These are phyloP conservation scores for Fusarium xylarioides DNA, from an alignment of 2,329 filamentous ascomycete genomes.

Conservation along the genomic window DNA sequence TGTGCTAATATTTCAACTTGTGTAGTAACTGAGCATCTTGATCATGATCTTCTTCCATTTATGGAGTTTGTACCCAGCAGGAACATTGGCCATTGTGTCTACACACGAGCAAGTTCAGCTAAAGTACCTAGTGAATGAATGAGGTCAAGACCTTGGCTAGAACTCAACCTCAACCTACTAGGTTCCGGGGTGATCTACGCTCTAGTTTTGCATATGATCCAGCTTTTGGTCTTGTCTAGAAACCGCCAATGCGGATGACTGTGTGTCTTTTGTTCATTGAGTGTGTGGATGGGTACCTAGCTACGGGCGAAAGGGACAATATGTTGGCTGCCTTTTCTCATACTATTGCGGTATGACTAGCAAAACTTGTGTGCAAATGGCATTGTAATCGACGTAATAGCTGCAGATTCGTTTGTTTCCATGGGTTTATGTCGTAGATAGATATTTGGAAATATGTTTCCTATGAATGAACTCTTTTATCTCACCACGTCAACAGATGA, in stretches of 20 bases:
- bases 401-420: accelerated
- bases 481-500: not conserved
- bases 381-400: too few species aligned
- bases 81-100: not conserved
- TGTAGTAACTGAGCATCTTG: too few species aligned
- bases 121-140: too few species aligned
- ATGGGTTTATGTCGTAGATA: accelerated
- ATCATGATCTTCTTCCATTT: not conserved
- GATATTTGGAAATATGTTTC: accelerated
- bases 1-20: not conserved
- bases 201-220: not conserved
- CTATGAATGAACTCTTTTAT: not conserved
- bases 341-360: not conserved
- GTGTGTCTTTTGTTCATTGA: not conserved
- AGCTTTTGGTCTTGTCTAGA: not conserved
- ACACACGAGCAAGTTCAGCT: not conserved
- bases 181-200: not conserved
- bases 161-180: not conserved
- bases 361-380: accelerated
- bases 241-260: not conserved
- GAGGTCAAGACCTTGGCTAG: not conserved
- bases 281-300: not conserved
- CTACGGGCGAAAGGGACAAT: not conserved
- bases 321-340: not conserved
- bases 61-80: not conserved